Evolutionary conservation across 73 alveolate genomes (phyloP).

Genomic region (Chromera velia): DNA sequence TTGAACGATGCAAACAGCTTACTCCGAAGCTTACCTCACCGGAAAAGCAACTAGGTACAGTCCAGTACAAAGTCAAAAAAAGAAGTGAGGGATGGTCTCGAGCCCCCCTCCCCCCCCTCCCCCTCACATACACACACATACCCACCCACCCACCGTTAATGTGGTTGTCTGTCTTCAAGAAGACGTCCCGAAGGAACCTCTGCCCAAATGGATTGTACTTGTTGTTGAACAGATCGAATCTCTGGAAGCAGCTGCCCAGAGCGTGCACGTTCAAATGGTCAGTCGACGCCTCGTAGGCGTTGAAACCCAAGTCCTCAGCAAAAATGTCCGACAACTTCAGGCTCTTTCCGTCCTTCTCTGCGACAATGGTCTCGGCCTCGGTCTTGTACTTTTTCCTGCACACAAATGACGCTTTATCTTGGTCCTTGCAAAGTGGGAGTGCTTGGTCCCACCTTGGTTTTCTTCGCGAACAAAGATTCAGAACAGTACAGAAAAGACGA

Average conservation of each 20-base stretch:
- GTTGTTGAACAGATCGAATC: conserved; percentile 43
- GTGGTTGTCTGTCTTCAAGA: conserved; percentile 43
- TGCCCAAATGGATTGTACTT: conserved; percentile 47
- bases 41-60: too few species aligned
- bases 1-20: too few species aligned
- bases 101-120: too few species aligned
- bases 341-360: not conserved
- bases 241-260: conserved; percentile 18
- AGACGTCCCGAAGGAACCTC: conserved; percentile 39
- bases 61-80: too few species aligned
- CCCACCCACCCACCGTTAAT: conserved; percentile 35
- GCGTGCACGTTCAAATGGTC: conserved; percentile 28
- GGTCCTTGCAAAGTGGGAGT: too few species aligned
- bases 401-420: too few species aligned
- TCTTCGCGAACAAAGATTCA: too few species aligned
- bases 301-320: not conserved
- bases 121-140: too few species aligned
- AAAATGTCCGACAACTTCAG: conserved; percentile 11
- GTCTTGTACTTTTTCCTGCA: conserved; percentile 8
- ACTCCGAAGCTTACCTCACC: too few species aligned
- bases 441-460: too few species aligned
- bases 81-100: too few species aligned
- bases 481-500: too few species aligned
- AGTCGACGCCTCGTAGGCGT: not conserved
- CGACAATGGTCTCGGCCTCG: conserved; percentile 20